These are phyloP conservation scores for Sclerotinia trifoliorum DNA, from an alignment of 2,329 filamentous ascomycete species.

Conservation along the genomic window DNA sequence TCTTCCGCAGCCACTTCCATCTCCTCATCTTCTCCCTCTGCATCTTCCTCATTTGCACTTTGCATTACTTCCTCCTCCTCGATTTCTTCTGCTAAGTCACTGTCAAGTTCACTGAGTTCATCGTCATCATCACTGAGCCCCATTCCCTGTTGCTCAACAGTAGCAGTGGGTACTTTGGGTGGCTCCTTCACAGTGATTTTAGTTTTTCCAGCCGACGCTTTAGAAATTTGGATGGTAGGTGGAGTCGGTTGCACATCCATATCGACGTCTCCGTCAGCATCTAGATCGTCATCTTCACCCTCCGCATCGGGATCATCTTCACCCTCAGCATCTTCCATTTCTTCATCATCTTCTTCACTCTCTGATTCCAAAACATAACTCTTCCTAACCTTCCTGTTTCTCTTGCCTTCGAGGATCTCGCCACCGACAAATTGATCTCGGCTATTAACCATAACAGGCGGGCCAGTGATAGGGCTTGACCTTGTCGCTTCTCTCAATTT, in stretches of 20 bases:
- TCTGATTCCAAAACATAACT: constrained; percentile 49
- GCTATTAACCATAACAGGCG: constrained; percentile 27
- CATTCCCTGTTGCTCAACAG: constrained; percentile 38
- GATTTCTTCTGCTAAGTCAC: constrained; percentile 45
- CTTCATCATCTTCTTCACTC: constrained; percentile 42
- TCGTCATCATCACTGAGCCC: constrained; percentile 41
- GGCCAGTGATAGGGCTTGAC: constrained; percentile 29
- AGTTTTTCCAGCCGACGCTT: constrained; percentile 31
- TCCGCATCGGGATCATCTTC: constrained; percentile 42
- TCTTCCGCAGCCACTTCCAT: constrained; percentile 44
- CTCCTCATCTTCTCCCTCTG: constrained; percentile 50
- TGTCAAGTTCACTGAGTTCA: constrained; percentile 40
- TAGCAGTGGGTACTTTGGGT: constrained; percentile 29
- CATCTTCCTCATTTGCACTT: constrained; percentile 42
- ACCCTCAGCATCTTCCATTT: constrained; percentile 44
- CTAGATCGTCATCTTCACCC: constrained; percentile 45
- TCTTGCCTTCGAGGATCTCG: constrained; percentile 39
- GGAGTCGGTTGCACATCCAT: constrained; percentile 38
- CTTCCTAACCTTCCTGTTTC: constrained; percentile 39
- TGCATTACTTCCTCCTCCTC: constrained; percentile 50
- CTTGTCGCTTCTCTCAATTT: constrained; percentile 40
- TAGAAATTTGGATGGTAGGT: constrained; percentile 39
- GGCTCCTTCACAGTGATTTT: constrained; percentile 35
- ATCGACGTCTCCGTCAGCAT: constrained; percentile 46
- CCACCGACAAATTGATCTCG: constrained; percentile 36